phyloP scores from a whole-genome alignment of 176 grass and related monocot species.

The Thinopyrum elongatum region DNA sequence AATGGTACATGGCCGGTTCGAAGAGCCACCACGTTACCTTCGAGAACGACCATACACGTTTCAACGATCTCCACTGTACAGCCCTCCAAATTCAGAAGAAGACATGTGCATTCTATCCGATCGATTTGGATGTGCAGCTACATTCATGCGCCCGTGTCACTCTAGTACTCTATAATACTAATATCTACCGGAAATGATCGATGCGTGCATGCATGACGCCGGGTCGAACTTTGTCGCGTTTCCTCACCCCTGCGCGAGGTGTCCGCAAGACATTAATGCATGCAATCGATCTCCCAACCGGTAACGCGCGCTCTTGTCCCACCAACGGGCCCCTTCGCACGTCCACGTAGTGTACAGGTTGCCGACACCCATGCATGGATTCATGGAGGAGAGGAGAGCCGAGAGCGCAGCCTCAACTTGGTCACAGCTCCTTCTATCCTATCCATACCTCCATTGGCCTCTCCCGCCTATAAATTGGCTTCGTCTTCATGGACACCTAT shows the following conservation, averaged over 20 bases:
- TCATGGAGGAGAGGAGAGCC: no score
- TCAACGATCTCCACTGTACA: neutral
- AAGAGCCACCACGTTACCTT: neutral
- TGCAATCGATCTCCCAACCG: neutral
- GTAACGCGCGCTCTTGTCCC: neutral
- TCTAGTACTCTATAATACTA: neutral
- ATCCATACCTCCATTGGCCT: no score
- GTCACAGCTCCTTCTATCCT: no score
- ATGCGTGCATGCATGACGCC: neutral
- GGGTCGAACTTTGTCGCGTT: neutral
- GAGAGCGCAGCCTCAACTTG: no score
- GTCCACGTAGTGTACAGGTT: neutral
- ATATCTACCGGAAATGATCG: neutral
- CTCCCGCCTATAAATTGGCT: no score
- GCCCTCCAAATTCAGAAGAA: neutral
- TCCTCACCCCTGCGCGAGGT: neutral
- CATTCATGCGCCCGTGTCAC: neutral
- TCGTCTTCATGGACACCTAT: no score
- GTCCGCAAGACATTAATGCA: neutral
- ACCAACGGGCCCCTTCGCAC: neutral
- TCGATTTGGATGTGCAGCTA: neutral
- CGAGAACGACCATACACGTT: neutral
- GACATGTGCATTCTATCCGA: neutral
- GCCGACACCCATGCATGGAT: neutral
- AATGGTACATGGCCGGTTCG: neutral